Evolutionary conservation across 2,329 filamentous ascomycete genomes (phyloP).

Genomic region (Penicillium concentricum): DNA sequence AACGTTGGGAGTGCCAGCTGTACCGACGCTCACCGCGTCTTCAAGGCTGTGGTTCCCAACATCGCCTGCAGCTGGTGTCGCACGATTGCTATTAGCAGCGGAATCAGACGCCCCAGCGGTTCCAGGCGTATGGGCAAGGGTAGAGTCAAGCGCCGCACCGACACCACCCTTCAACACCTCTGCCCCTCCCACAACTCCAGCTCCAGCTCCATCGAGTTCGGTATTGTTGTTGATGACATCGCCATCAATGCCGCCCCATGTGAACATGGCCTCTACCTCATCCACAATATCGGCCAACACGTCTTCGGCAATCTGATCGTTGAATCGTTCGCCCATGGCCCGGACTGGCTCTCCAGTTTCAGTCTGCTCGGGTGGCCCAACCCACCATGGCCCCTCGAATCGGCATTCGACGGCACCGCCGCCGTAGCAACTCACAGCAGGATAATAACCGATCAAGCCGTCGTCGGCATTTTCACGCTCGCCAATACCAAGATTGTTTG

Average conservation of each 20-base stretch:
- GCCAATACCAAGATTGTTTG: slow-evolving; percentile 54
- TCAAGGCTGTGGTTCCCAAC: slow-evolving; percentile 19
- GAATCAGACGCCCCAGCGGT: slow-evolving; percentile 18
- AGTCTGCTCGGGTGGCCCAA: slow-evolving; percentile 62
- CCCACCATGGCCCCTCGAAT: slow-evolving; percentile 93
- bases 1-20: slow-evolving; percentile 23
- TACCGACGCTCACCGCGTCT: slow-evolving; percentile 26
- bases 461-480: slow-evolving; percentile 88
- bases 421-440: slow-evolving; percentile 86
- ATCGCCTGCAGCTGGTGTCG: slow-evolving; percentile 17
- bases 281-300: slow-evolving; percentile 90
- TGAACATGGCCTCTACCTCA: slow-evolving; percentile 74
- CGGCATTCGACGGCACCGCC: slow-evolving; percentile 90
- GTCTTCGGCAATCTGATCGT: slow-evolving; percentile 93
- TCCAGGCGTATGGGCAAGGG: slow-evolving; percentile 17
- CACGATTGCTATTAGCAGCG: slow-evolving; percentile 23
- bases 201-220: slow-evolving; percentile 24
- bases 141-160: slow-evolving; percentile 30
- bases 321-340: slow-evolving; percentile 74
- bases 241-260: slow-evolving; percentile 53
- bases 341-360: slow-evolving; percentile 50
- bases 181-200: slow-evolving; percentile 31
- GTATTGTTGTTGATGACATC: slow-evolving; percentile 30
- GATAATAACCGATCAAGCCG: slow-evolving; percentile 93
- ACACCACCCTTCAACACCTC: slow-evolving; percentile 35